phyloP scores from a whole-genome alignment of 1,284 basidiomycete genomes.

The Irpex lacteus region DNA sequence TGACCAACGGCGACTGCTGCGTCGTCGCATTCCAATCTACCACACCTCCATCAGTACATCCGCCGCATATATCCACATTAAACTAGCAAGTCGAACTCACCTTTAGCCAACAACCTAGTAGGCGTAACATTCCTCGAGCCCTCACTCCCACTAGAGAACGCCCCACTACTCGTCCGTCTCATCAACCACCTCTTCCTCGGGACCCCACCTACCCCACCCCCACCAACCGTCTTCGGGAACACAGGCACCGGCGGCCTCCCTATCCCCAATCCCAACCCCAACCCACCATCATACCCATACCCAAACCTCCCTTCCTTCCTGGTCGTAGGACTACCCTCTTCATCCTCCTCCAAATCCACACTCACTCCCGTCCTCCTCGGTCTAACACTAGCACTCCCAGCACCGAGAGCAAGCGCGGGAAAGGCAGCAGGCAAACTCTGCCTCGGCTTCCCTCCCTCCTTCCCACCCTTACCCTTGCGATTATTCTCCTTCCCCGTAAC shows the following conservation, averaged over 20 bases:
- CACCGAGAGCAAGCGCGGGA: slow-evolving; percentile 25
- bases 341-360: slow-evolving; percentile 46
- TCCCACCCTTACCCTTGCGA: slow-evolving; percentile 24
- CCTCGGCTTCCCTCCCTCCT: slow-evolving; percentile 50
- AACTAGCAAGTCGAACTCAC: too few species aligned
- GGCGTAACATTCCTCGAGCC: slow-evolving; percentile 60
- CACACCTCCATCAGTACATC: not conserved
- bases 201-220: slow-evolving; percentile 1
- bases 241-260: slow-evolving; percentile 47
- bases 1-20: slow-evolving; percentile 45
- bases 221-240: slow-evolving; percentile 16
- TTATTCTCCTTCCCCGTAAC: slow-evolving; percentile 16
- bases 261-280: slow-evolving; percentile 43
- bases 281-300: slow-evolving; percentile 37
- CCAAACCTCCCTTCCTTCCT: slow-evolving; percentile 42
- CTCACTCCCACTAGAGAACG: slow-evolving; percentile 72
- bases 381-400: slow-evolving; percentile 15
- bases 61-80: not conserved
- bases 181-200: slow-evolving; percentile 53
- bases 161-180: slow-evolving; percentile 73
- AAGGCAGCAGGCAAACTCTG: slow-evolving; percentile 76
- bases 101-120: slow-evolving; percentile 47
- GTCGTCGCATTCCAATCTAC: slow-evolving; percentile 24
- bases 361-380: slow-evolving; percentile 24
- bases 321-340: slow-evolving; percentile 55